phyloP scores from a whole-genome alignment of 2,329 filamentous ascomycete species.

The Alternaria incomplexa region DNA sequence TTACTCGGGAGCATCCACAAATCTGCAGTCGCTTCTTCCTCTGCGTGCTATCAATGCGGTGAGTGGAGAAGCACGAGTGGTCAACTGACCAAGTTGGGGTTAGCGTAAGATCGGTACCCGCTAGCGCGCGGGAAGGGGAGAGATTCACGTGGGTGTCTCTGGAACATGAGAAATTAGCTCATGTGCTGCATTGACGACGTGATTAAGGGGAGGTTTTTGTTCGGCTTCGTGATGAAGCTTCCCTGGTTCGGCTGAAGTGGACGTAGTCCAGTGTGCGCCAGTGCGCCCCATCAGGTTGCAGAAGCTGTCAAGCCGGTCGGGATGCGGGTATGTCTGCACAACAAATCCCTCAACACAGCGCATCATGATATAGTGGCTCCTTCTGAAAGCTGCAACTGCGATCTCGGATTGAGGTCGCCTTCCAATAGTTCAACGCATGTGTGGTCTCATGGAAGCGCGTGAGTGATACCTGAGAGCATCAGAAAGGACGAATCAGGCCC shows the following conservation, averaged over 20 bases:
- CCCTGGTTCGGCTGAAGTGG: neutral
- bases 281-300: neutral
- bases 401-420: neutral
- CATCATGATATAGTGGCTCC: neutral
- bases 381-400: neutral
- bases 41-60: neutral
- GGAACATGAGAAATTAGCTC: neutral
- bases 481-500: neutral
- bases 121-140: neutral
- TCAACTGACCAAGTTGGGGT: neutral
- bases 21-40: neutral
- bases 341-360: neutral
- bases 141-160: neutral
- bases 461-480: neutral
- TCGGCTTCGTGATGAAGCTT: neutral
- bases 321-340: neutral
- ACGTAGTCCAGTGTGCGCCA: neutral
- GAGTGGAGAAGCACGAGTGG: neutral
- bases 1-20: neutral
- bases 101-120: neutral
- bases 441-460: neutral
- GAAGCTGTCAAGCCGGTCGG: neutral
- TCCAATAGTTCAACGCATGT: neutral
- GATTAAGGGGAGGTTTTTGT: neutral
- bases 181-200: neutral